Base-by-base conservation (phyloP, 2,329 filamentous ascomycete genomes). In the Alternaria angustiovoidea region DNA sequence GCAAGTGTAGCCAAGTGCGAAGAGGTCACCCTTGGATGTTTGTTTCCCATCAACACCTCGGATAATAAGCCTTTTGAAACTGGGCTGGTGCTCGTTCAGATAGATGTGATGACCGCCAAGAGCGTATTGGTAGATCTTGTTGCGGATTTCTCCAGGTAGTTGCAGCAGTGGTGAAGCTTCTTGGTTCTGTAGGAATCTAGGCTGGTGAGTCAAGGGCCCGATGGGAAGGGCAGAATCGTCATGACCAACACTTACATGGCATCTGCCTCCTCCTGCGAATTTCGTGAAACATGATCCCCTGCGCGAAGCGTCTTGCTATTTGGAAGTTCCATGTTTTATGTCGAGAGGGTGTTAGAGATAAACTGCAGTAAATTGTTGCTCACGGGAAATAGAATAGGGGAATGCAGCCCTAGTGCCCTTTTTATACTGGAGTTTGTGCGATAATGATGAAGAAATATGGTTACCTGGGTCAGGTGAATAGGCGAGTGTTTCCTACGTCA, bases 91-190 rank as follows among this genome's bases (percentile, higher is more conserved):
- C n/a, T 20, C 14, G 24, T 28, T 18, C 11, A 44, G 14, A 26
- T 44, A n/a, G 14, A 46, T 30, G 24, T 28, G 16, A 8, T 46
- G 24, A 8, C 14, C 24, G 7, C 47, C 9, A 7, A 51, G 47
- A n/a, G n/a, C 24, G n/a, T 42, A 44, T 16, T 9, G n/a, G 39
- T 43, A 53, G n/a, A 53, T 53, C 3, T 7, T 16, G 22, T 53
- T 42, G 7, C 51, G 34, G 20, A 53, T 38, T 20, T 53, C 51
- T n/a, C 22, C 36, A n/a, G 51, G 51, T 16, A 53, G 39, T 9
- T 38, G 38, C 7, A 53, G 38, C 2, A 53, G 51, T 42, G 51
- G 24, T 16, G 51, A 53, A 5, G 7, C 41, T 16, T 14, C 2
- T 12, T 54, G 26, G 30, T 54, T 54, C 12, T 18, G 39, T 11